Evolutionary conservation across 345 rosid genomes (phyloP), one percentile per base, ranked within the genome.

Genomic region (Cardamine chenopodiifolia): DNA sequence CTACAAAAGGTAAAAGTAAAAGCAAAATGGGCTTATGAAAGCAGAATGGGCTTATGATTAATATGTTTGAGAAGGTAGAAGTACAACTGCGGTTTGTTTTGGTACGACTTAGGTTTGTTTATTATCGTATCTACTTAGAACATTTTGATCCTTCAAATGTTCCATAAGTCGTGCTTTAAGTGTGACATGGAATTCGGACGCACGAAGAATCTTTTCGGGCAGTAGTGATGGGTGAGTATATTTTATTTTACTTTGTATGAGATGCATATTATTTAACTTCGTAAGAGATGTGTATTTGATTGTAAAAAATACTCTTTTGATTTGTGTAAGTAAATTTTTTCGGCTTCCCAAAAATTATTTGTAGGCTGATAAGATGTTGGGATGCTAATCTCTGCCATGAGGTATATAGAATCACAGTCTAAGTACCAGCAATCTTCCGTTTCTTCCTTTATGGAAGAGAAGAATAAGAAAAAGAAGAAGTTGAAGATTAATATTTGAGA

Each of bases 351-450:
- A 34, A 28, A 28, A 66, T 25, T 34, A 2, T 35, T 66, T 83
- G 77, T 87, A 95, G 99, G 83, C 79, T 84, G 71, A 83, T 95
- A 69, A 92, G 99, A 84, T 90, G 97, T 74, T 95, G 99, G 99
- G 87, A 92, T 87, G 91, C 81, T 26, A 84, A 80, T 63, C 62
- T 84, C 73, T 83, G 84, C 70, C 79, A 74, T 50, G 99, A 95
- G 85, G 83, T 90, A 23, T 90, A 86, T 83, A 85, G 99, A 82
- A 90, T 89, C 23, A 90, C 97, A 6, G 96, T 83, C n/a, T n/a
- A n/a, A n/a, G n/a, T n/a, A n/a, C n/a, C n/a, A n/a, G n/a, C n/a
- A n/a, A n/a, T n/a, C n/a, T n/a, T n/a, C n/a, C n/a, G n/a, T n/a
- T n/a, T n/a, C n/a, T n/a, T n/a, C n/a, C n/a, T n/a, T n/a, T n/a